Percentiles rank a stretch among this genome's conserved stretches.
phyloP scores from a whole-genome alignment of 306 rosid species.

The Begonia peltatifolia region DNA sequence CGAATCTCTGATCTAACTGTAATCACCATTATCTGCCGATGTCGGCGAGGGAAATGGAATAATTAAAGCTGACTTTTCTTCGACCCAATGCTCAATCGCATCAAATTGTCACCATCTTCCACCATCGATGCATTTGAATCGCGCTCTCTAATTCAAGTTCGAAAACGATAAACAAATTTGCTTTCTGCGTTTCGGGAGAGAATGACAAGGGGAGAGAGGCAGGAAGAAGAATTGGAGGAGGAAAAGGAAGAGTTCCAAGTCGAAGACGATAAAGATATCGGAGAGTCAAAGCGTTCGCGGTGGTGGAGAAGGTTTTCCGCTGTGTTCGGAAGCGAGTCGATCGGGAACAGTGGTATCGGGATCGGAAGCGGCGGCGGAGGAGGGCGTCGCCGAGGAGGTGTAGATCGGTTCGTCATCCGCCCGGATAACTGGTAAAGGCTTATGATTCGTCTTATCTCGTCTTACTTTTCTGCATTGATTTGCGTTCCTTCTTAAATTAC shows the following conservation, averaged over 20 bases:
- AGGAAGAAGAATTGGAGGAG: not conserved
- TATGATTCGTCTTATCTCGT: too few relatives aligned
- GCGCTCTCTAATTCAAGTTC: too few relatives aligned
- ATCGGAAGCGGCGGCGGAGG: not conserved
- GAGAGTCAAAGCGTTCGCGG: not conserved
- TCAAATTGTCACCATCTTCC: too few relatives aligned
- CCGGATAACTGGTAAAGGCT: constrained; percentile 22
- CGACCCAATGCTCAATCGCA: too few relatives aligned
- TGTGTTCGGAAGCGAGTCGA: not conserved
- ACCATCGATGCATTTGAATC: too few relatives aligned
- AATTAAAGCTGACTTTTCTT: too few relatives aligned
- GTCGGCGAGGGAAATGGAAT: too few relatives aligned
- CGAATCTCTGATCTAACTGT: too few relatives aligned
- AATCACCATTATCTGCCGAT: too few relatives aligned
- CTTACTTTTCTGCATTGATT: too few relatives aligned
- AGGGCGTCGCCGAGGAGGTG: not conserved
- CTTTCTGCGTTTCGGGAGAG: not conserved
- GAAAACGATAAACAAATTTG: too few relatives aligned
- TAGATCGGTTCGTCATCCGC: constrained; percentile 15
- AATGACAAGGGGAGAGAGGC: not conserved
- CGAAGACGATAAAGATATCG: not conserved
- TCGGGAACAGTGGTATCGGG: not conserved
- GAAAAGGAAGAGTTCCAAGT: not conserved
- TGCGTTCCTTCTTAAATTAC: too few relatives aligned
- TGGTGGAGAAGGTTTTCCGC: not conserved